These are phyloP conservation scores for Leptodontidium sp. DNA, from an alignment of 2,329 filamentous ascomycete genomes.

Conservation along the genomic window DNA sequence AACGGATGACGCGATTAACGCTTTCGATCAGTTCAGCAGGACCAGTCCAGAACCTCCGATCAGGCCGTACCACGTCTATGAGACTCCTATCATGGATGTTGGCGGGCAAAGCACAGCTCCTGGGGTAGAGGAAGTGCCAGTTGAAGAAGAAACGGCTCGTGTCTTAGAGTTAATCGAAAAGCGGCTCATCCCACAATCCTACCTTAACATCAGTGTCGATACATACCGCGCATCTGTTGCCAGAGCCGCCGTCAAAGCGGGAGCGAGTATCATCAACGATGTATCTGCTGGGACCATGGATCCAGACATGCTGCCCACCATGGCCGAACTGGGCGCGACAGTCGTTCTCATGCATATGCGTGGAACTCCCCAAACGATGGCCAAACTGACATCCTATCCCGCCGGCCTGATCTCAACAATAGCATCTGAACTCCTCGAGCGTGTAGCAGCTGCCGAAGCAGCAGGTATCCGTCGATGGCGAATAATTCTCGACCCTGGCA, in stretches of 20 bases:
- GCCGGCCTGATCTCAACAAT: conserved; percentile 65
- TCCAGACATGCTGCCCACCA: conserved; percentile 79
- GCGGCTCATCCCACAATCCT: background rate
- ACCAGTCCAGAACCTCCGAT: background rate
- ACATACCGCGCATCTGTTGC: conserved; percentile 91
- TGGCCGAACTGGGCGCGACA: conserved; percentile 79
- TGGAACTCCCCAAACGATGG: conserved; percentile 74
- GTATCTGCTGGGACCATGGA: conserved; percentile 86
- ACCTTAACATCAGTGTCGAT: conserved; percentile 74
- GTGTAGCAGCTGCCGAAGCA: conserved; percentile 76
- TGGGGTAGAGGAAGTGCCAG: conserved; percentile 70
- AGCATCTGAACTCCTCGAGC: conserved; percentile 61
- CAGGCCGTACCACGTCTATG: background rate
- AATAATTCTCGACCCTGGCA: conserved; percentile 90
- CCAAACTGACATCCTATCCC: conserved; percentile 59
- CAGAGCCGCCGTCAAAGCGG: conserved; percentile 75
- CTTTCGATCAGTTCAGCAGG: background rate
- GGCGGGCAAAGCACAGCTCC: conserved; percentile 95
- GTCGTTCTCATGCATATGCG: conserved; percentile 81
- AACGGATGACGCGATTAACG: too few species aligned
- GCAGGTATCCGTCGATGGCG: conserved; percentile 92
- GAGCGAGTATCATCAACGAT: conserved; percentile 95
- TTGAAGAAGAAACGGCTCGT: conserved; percentile 77
- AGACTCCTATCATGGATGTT: conserved; percentile 76
- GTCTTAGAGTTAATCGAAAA: conserved; percentile 78